A percentile compares a stretch with the other conserved stretches of the same genome.
phyloP scores from a whole-genome alignment of 2,329 filamentous ascomycete genomes.

The Penicillium sp. region DNA sequence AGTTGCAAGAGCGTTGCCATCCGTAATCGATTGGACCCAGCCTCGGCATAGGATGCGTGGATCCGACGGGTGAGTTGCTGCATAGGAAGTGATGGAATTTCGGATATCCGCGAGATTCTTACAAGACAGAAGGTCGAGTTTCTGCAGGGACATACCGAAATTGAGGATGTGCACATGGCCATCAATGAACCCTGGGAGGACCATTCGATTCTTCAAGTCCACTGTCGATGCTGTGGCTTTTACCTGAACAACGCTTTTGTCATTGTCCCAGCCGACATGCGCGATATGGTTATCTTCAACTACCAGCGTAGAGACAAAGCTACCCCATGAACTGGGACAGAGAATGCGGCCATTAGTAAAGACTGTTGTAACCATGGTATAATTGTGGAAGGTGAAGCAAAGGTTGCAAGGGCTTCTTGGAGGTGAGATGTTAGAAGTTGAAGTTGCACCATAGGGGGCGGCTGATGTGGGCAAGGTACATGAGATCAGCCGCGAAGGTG shows the following conservation, averaged over 20 bases:
- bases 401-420: not conserved
- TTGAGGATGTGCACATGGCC: constrained; percentile 50
- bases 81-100: constrained; percentile 38
- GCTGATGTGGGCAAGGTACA: too few species aligned
- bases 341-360: constrained; percentile 30
- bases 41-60: constrained; percentile 46
- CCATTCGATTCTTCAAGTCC: constrained; percentile 37
- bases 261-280: constrained; percentile 38
- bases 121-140: constrained; percentile 44
- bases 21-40: constrained; percentile 50
- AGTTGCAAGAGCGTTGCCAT: constrained; percentile 41
- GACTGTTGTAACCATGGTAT: constrained; percentile 11
- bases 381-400: not conserved
- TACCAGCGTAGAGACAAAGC: constrained; percentile 32
- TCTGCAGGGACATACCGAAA: constrained; percentile 46
- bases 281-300: constrained; percentile 41
- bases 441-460: too few species aligned
- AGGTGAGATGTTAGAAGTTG: too few species aligned
- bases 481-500: too few species aligned
- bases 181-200: constrained; percentile 50
- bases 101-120: constrained; percentile 44
- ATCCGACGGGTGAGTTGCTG: constrained; percentile 35
- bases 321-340: not conserved
- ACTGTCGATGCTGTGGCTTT: constrained; percentile 15
- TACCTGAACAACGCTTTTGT: constrained; percentile 19